phyloP scores from a whole-genome alignment of 2,329 filamentous ascomycete genomes.

The Penicillium corylophilum region DNA sequence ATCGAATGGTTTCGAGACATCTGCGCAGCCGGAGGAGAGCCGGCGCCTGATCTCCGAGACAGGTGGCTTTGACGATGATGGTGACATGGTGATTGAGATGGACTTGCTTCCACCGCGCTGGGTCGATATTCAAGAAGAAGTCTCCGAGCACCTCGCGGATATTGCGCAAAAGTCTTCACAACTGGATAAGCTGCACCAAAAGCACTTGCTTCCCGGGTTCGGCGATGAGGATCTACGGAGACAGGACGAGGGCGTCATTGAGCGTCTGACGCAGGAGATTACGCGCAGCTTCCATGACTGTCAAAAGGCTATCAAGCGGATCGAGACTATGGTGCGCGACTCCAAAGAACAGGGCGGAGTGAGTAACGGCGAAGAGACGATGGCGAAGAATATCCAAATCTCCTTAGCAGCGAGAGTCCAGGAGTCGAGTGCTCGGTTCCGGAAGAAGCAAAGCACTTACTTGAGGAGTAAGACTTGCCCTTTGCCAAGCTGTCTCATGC shows the following conservation, averaged over 20 bases:
- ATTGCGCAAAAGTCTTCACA: conserved; percentile 80
- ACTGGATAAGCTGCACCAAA: conserved; percentile 91
- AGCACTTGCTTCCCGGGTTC: conserved; percentile 94
- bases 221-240: conserved; percentile 90
- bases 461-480: conserved; percentile 69
- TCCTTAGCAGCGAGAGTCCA: conserved; percentile 85
- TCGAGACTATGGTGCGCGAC: conserved; percentile 84
- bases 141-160: conserved; percentile 75
- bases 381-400: conserved; percentile 95
- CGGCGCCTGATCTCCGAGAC: conserved; percentile 81
- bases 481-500: neutral
- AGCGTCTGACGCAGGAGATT: conserved; percentile 84
- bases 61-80: conserved; percentile 71
- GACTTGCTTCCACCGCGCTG: conserved; percentile 91
- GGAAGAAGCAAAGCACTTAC: conserved; percentile 97
- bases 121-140: conserved; percentile 93
- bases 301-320: conserved; percentile 80
- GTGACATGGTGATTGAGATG: conserved; percentile 97
- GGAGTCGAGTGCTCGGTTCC: conserved; percentile 85
- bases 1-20: conserved; percentile 61
- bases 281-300: conserved; percentile 87
- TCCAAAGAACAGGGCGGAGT: conserved; percentile 68
- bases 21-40: conserved; percentile 63
- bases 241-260: conserved; percentile 85
- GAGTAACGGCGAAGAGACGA: conserved; percentile 81